A percentile compares a stretch with the other conserved stretches of the same genome.
Evolutionary conservation across 140 eudicot genomes (phyloP).

Genomic region (Erigeron philadelphicus): DNA sequence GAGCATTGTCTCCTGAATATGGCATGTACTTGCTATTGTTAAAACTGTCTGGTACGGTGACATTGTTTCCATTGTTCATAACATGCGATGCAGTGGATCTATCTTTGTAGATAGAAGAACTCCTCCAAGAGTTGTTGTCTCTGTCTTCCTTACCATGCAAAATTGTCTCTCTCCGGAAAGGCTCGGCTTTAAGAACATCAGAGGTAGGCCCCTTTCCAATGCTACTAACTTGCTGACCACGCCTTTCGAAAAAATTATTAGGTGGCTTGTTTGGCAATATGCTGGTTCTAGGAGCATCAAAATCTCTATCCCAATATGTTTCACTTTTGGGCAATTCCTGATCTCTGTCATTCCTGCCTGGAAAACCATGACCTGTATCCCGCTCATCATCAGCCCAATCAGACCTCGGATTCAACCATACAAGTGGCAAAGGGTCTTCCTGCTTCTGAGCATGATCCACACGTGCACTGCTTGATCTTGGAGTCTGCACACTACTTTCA

Average conservation of each 20-base stretch:
- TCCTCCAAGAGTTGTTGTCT: constrained; percentile 56
- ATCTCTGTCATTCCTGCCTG: constrained; percentile 46
- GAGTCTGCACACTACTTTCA: constrained; percentile 34
- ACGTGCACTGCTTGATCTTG: constrained; percentile 30
- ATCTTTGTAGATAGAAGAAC: constrained; percentile 37
- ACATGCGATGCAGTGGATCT: constrained; percentile 31
- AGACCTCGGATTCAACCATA: constrained; percentile 78
- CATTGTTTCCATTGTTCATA: constrained; percentile 31
- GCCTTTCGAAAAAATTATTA: constrained; percentile 43
- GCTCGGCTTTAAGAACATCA: constrained; percentile 51
- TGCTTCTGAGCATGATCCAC: constrained; percentile 48
- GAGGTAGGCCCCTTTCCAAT: constrained; percentile 39
- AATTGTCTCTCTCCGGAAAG: constrained; percentile 38
- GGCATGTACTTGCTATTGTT: constrained; percentile 44
- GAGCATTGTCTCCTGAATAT: constrained; percentile 39
- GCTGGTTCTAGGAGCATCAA: constrained; percentile 62
- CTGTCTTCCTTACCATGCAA: constrained; percentile 49
- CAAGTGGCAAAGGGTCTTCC: constrained; percentile 64
- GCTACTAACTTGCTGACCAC: constrained; percentile 40
- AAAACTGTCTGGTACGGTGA: constrained; percentile 26
- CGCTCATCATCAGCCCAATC: constrained; percentile 99
- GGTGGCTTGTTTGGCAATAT: constrained; percentile 57
- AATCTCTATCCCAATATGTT: constrained; percentile 81
- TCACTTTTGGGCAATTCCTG: constrained; percentile 48
- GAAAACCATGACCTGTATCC: constrained; percentile 66